phyloP scores from a whole-genome alignment of 2,329 filamentous ascomycete genomes.

The Xylariaceae sp. region DNA sequence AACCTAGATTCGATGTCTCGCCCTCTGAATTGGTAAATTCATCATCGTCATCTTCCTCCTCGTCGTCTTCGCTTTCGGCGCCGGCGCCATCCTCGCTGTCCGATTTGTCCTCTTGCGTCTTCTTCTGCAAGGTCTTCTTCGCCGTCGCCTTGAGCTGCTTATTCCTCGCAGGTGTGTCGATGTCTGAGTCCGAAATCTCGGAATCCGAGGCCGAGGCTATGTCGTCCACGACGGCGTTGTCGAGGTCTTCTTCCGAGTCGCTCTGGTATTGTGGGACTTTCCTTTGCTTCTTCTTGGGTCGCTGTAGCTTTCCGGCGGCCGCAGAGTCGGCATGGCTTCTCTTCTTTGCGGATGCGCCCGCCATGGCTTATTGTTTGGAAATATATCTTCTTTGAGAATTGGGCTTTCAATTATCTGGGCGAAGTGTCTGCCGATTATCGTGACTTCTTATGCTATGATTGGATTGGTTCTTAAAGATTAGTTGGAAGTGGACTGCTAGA shows the following conservation, averaged over 20 bases:
- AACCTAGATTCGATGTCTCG: constrained; percentile 28
- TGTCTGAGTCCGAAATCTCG: constrained; percentile 35
- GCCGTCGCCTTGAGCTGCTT: neutral
- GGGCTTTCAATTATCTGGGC: neutral
- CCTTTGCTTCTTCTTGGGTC: constrained; percentile 50
- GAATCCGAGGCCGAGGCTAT: constrained; percentile 35
- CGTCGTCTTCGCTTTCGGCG: constrained; percentile 25
- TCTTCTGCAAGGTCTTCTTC: constrained; percentile 1
- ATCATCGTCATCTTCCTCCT: constrained; percentile 28
- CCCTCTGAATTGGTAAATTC: constrained; percentile 27
- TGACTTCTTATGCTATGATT: neutral
- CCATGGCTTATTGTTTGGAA: constrained; percentile 17
- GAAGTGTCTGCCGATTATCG: neutral
- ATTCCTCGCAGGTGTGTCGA: constrained; percentile 20
- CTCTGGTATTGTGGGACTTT: constrained; percentile 50
- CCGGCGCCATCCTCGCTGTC: constrained; percentile 22
- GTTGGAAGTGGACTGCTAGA: neutral
- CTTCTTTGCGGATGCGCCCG: constrained; percentile 28
- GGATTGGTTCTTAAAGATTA: neutral
- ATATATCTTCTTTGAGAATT: neutral
- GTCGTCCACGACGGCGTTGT: constrained; percentile 51
- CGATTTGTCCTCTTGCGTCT: constrained; percentile 24
- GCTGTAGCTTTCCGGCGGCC: constrained; percentile 32
- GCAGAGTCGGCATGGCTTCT: constrained; percentile 28
- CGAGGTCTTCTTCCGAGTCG: constrained; percentile 55